Conservation (phyloP, 805 yeast species). For the Diddensiella transvaalensis region DNA sequence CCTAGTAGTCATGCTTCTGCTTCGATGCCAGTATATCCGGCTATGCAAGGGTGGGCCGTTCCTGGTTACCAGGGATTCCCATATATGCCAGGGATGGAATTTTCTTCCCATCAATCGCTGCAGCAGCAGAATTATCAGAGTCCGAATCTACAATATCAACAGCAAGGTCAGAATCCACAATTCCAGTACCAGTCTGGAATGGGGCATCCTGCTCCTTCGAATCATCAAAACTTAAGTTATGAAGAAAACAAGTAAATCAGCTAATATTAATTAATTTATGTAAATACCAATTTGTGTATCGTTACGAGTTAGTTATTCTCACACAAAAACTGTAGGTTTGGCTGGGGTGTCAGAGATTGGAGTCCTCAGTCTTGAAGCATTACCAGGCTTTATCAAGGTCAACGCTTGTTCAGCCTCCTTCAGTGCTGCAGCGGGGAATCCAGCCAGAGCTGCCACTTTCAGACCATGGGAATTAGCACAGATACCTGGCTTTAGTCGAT, state of each 20-base stretch:
- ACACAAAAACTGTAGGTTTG: too few species aligned
- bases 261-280: too few species aligned
- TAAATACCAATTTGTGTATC: too few species aligned
- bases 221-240: neutral
- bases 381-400: too few species aligned
- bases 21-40: neutral
- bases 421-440: constrained; percentile 64
- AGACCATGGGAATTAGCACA: constrained; percentile 72
- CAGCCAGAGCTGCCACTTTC: constrained; percentile 72
- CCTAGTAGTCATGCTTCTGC: neutral
- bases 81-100: too few species aligned
- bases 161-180: neutral
- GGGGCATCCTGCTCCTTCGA: too few species aligned
- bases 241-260: neutral
- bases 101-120: too few species aligned
- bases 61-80: neutral
- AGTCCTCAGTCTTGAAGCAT: too few species aligned
- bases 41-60: neutral
- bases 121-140: too few species aligned
- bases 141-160: too few species aligned
- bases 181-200: neutral
- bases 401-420: constrained; percentile 41
- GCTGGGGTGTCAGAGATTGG: too few species aligned
- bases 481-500: constrained; percentile 61
- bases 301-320: too few species aligned